Percentiles rank a stretch among this genome's conserved stretches.
phyloP scores from a whole-genome alignment of 2,329 filamentous ascomycete species.

The Fusarium virguliforme region DNA sequence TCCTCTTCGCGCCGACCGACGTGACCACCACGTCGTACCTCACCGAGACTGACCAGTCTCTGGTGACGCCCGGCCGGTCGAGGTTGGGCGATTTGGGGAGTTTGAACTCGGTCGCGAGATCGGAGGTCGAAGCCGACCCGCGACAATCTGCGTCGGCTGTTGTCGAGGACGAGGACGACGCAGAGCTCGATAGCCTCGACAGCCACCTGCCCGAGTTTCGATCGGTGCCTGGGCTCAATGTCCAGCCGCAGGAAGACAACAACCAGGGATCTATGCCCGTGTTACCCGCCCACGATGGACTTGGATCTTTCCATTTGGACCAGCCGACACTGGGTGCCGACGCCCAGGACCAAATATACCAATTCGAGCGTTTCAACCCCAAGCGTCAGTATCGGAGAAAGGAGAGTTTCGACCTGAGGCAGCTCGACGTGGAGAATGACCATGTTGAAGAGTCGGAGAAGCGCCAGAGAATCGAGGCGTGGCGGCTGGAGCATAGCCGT shows the following conservation, averaged over 20 bases:
- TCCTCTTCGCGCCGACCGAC: constrained; percentile 88
- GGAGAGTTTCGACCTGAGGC: constrained; percentile 68
- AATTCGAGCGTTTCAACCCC: constrained; percentile 89
- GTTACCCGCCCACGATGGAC: constrained; percentile 91
- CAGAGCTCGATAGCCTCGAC: constrained; percentile 92
- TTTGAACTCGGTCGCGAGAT: constrained; percentile 77
- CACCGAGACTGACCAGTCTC: constrained; percentile 76
- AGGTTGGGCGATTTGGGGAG: constrained; percentile 87
- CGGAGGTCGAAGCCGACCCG: constrained; percentile 66
- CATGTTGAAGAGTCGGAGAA: constrained; percentile 78
- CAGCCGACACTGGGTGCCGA: constrained; percentile 67
- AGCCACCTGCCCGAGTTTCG: constrained; percentile 92
- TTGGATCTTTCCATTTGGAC: constrained; percentile 86
- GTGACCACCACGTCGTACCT: constrained; percentile 76
- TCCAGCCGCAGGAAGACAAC: constrained; percentile 45
- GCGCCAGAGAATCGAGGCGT: constrained; percentile 88
- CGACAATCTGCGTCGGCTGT: constrained; percentile 58
- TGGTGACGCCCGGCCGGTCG: constrained; percentile 79
- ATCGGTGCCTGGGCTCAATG: constrained; percentile 64
- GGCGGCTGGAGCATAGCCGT: constrained; percentile 92
- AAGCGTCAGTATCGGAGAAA: constrained; percentile 71
- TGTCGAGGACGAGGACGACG: constrained; percentile 76
- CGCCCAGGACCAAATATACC: constrained; percentile 88
- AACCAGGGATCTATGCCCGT: constrained; percentile 73
- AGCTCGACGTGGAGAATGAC: constrained; percentile 68